These are phyloP conservation scores for Scolecobasidium constrictum DNA, from an alignment of 2,329 filamentous ascomycete species.

Conservation along the genomic window DNA sequence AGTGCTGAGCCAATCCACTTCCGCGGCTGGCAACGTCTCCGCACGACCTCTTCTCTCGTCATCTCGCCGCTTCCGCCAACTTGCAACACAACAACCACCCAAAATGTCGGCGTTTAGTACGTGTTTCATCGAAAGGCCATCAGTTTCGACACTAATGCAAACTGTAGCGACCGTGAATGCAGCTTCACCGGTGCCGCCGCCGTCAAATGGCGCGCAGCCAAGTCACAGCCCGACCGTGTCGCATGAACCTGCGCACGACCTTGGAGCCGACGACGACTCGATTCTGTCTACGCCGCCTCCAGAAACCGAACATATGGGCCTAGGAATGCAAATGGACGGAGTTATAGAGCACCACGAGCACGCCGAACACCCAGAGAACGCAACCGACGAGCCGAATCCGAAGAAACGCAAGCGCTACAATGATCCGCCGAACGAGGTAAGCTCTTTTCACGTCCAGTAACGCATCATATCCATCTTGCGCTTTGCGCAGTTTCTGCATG, in stretches of 20 bases:
- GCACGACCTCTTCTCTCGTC: no score
- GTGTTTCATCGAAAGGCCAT: background rate
- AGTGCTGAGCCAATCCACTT: no score
- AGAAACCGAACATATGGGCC: background rate
- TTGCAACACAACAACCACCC: slow-evolving; percentile 51
- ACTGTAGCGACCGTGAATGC: background rate
- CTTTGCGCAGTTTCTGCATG: no score
- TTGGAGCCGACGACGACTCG: background rate
- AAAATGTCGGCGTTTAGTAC: background rate
- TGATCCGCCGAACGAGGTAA: background rate
- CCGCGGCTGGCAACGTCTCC: no score
- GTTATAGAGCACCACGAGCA: background rate
- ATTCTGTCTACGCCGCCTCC: background rate
- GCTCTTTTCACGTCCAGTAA: no score
- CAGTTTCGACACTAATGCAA: no score
- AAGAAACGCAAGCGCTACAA: slow-evolving; percentile 1
- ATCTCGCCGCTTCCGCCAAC: no score
- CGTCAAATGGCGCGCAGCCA: background rate
- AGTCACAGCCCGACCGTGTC: background rate
- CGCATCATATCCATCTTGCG: no score
- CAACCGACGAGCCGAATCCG: background rate
- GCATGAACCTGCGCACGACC: background rate
- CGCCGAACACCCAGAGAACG: no score
- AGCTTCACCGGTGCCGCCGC: background rate
- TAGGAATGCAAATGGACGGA: background rate